A percentile compares a stretch with the other conserved stretches of the same genome.
Evolutionary conservation across 805 yeast species (phyloP).

Genomic region (Starmerella sp.): DNA sequence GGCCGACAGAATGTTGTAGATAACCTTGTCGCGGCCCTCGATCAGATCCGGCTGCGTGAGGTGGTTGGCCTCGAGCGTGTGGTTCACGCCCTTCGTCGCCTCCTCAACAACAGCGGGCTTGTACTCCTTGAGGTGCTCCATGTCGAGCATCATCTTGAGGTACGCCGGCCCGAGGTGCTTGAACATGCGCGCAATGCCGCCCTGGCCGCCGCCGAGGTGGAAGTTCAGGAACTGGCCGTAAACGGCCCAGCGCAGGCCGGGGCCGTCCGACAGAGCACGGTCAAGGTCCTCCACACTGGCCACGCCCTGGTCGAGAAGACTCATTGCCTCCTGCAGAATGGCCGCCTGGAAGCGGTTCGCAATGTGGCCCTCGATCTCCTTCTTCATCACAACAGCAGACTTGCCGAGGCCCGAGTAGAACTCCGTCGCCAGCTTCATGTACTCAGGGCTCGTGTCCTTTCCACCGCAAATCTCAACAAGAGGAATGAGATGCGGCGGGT

Average conservation of each 20-base stretch:
- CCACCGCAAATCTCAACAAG: slow-evolving; percentile 16
- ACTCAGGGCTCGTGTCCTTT: slow-evolving; percentile 2
- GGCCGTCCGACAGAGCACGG: slow-evolving; percentile 15
- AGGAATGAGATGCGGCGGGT: slow-evolving; percentile 16
- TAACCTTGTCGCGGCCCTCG: slow-evolving; percentile 10
- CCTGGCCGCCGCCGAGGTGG: slow-evolving; percentile 16
- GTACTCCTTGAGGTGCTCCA: slow-evolving; percentile 8
- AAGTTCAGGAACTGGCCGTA: slow-evolving; percentile 15
- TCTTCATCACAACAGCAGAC: slow-evolving; percentile 11
- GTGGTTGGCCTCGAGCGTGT: neutral
- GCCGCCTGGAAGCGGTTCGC: slow-evolving; percentile 19
- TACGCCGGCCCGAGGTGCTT: slow-evolving; percentile 14
- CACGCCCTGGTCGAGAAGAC: slow-evolving; percentile 11
- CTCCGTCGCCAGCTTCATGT: slow-evolving; percentile 6
- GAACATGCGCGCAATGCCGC: slow-evolving; percentile 9
- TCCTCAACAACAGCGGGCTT: slow-evolving; percentile 8
- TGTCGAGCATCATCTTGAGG: slow-evolving; percentile 7
- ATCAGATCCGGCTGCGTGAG: slow-evolving; percentile 9
- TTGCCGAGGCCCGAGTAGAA: slow-evolving; percentile 11
- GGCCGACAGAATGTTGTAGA: slow-evolving; percentile 9
- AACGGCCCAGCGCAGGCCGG: slow-evolving; percentile 17
- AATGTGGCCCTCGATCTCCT: slow-evolving; percentile 16
- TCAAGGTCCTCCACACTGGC: slow-evolving; percentile 14
- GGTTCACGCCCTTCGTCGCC: slow-evolving; percentile 8
- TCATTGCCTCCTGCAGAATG: slow-evolving; percentile 11